These are phyloP conservation scores for Thinopyrum elongatum DNA, from an alignment of 176 grass and related monocot genomes.

Conservation along the genomic window DNA sequence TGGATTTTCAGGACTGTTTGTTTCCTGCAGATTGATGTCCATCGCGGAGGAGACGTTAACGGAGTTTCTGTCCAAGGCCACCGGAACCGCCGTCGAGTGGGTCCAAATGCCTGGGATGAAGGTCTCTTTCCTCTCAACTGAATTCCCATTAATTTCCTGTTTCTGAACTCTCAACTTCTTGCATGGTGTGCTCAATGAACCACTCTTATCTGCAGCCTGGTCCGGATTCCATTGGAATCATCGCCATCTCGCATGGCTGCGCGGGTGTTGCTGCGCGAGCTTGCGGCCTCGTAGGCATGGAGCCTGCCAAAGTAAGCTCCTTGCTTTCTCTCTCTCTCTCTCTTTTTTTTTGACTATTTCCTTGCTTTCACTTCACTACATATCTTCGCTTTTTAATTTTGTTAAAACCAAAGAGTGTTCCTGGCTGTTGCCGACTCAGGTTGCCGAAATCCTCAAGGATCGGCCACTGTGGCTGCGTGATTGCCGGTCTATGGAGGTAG, in stretches of 20 bases:
- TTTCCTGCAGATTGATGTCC: slow-evolving; percentile 52
- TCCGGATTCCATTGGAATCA: slow-evolving; percentile 99
- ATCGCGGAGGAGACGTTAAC: slow-evolving; percentile 75
- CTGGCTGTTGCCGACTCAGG: slow-evolving; percentile 36
- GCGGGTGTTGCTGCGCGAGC: slow-evolving; percentile 84
- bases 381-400: background rate
- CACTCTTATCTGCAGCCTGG: slow-evolving; percentile 72
- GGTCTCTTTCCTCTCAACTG: slow-evolving; percentile 20
- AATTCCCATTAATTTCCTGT: background rate
- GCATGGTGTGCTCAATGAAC: background rate
- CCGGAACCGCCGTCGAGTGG: slow-evolving; percentile 84
- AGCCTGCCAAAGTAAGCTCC: slow-evolving; percentile 72
- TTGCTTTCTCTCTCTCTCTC: background rate
- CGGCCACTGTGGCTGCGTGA: slow-evolving; percentile 68
- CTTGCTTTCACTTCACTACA: background rate
- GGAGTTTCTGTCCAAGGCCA: slow-evolving; percentile 88
- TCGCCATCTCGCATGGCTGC: slow-evolving; percentile 95
- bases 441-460: slow-evolving; percentile 94
- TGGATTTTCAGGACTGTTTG: background rate
- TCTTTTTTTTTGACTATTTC: too few species aligned
- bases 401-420: background rate
- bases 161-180: background rate
- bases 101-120: slow-evolving; percentile 94
- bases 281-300: slow-evolving; percentile 92
- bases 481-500: slow-evolving; percentile 83